Percentiles rank a stretch among this genome's conserved stretches.
Evolutionary conservation across 2,329 filamentous ascomycete species (phyloP).

Genomic region (Arthrobotrys entomopaga): DNA sequence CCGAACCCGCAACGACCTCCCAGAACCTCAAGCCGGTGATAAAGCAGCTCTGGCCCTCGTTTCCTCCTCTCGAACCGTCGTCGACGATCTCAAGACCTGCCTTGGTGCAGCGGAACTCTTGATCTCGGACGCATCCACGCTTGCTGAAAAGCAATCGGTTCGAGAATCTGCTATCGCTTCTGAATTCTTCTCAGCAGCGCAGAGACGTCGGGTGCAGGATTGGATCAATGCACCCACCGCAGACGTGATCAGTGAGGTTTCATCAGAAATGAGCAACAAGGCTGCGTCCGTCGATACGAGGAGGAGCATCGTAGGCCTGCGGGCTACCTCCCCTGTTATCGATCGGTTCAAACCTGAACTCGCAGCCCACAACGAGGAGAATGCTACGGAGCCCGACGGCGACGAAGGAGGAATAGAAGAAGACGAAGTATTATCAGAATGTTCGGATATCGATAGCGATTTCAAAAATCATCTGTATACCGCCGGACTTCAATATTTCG

Average conservation of each 20-base stretch:
- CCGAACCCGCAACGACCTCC: conserved; percentile 32
- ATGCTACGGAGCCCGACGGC: neutral
- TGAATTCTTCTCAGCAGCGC: conserved; percentile 26
- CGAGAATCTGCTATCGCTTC: conserved; percentile 34
- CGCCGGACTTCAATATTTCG: conserved; percentile 41
- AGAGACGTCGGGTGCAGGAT: conserved; percentile 37
- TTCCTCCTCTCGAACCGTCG: conserved; percentile 42
- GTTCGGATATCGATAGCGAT: conserved; percentile 52
- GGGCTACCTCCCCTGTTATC: conserved; percentile 21
- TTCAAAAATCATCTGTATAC: conserved; percentile 40
- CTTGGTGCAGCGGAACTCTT: conserved; percentile 40
- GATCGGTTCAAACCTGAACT: conserved; percentile 23
- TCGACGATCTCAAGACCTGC: conserved; percentile 41
- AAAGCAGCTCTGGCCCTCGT: conserved; percentile 9
- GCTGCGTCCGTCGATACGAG: conserved; percentile 12
- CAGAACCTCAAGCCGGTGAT: conserved; percentile 34
- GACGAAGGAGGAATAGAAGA: neutral
- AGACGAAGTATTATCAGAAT: conserved; percentile 32
- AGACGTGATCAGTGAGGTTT: conserved; percentile 28
- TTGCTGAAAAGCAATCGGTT: conserved; percentile 48
- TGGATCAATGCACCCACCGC: conserved; percentile 47
- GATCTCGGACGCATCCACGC: conserved; percentile 52
- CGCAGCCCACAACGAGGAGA: conserved; percentile 2
- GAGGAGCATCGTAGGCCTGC: conserved; percentile 16
- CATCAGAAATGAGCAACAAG: conserved; percentile 20